Conservation (phyloP, 345 rosid species). For the Physaria fendleri region DNA sequence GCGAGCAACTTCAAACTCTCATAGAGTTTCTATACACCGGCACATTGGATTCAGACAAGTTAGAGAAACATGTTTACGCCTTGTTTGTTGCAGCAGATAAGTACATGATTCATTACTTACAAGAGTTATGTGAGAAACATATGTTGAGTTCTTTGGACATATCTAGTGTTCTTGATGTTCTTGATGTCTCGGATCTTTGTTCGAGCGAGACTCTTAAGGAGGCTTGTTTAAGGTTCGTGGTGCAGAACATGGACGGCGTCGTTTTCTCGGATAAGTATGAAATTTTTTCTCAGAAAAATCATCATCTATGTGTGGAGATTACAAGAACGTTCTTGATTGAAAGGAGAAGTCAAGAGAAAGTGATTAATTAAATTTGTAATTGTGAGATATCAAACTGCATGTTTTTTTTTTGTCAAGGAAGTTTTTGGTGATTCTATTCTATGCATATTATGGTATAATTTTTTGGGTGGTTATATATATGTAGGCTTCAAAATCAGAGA, state of each 20-base stretch:
- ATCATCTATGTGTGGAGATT: conserved; percentile 53
- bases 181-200: conserved; percentile 57
- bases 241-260: conserved; percentile 53
- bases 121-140: conserved; percentile 50
- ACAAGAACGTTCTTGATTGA: conserved; percentile 59
- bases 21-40: conserved; percentile 79
- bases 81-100: conserved; percentile 65
- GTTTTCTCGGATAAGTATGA: conserved; percentile 55
- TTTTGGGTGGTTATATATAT: too few relatives aligned
- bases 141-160: conserved; percentile 43
- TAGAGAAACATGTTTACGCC: conserved; percentile 48
- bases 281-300: conserved; percentile 48
- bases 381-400: neutral
- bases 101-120: conserved; percentile 61
- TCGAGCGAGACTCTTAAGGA: conserved; percentile 47
- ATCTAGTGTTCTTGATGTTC: conserved; percentile 49
- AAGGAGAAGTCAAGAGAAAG: conserved; percentile 35
- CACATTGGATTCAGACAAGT: conserved; percentile 37
- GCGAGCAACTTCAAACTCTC: conserved; percentile 63
- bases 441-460: too few relatives aligned
- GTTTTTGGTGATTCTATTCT: too few relatives aligned
- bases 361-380: conserved; percentile 1
- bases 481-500: conserved; percentile 78
- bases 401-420: too few relatives aligned
- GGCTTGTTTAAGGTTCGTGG: conserved; percentile 44